phyloP scores from a whole-genome alignment of 805 yeast genomes.

The Millerago galiae region DNA sequence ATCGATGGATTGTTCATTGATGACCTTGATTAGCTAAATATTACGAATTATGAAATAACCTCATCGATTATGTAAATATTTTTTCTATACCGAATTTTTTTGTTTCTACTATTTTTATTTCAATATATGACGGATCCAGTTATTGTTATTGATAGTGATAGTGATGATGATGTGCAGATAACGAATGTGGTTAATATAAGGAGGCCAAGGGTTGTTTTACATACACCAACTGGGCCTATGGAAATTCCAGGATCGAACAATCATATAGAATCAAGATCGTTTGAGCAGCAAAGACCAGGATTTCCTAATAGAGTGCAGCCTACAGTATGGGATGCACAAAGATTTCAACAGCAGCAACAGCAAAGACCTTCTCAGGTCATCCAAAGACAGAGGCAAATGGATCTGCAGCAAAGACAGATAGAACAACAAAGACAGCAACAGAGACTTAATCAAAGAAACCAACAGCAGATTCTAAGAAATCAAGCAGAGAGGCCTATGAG shows the following conservation, averaged over 20 bases:
- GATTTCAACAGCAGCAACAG: background rate
- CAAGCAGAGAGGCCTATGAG: no score
- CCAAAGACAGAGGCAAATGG: no score
- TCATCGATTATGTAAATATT: no score
- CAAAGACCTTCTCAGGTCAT: background rate
- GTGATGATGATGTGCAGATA: conserved; percentile 9
- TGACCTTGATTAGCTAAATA: background rate
- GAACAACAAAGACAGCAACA: no score
- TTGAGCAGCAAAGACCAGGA: conserved; percentile 1
- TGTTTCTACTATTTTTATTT: no score
- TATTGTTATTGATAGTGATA: background rate
- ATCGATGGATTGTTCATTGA: background rate
- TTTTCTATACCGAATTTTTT: no score
- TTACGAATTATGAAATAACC: no score
- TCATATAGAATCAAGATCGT: background rate
- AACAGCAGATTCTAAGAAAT: no score
- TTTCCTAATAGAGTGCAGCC: no score
- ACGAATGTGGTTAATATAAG: background rate
- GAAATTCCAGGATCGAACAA: background rate
- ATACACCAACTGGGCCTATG: conserved; percentile 9
- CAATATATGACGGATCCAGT: background rate
- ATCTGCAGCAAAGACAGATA: no score
- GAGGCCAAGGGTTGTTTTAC: conserved; percentile 3
- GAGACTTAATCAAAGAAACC: no score
- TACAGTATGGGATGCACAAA: no score